A percentile compares a stretch with the other conserved stretches of the same genome.
Conservation (phyloP, 2,329 filamentous ascomycete genomes). For the Calycina herbarum region DNA sequence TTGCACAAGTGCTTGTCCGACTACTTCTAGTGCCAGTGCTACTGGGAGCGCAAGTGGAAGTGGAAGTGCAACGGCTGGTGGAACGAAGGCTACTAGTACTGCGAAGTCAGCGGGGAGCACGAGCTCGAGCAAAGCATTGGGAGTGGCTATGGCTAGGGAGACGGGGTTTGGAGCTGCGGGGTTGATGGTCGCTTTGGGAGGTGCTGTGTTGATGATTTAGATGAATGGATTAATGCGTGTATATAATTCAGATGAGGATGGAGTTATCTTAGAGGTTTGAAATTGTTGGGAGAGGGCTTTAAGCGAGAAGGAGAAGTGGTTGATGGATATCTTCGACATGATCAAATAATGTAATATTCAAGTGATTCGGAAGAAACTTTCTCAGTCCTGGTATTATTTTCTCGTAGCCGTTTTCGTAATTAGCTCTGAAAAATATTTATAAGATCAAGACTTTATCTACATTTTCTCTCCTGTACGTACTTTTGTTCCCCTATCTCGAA, state of each 20-base stretch:
- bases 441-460: no score
- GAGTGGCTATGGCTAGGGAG: conserved; percentile 21
- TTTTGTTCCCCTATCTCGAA: no score
- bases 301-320: no score
- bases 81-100: conserved; percentile 27
- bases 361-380: no score
- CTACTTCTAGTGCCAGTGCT: neutral
- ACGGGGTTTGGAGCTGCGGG: conserved; percentile 25
- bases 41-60: neutral
- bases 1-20: conserved; percentile 42
- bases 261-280: no score
- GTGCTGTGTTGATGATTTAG: conserved; percentile 24
- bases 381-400: no score
- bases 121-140: conserved; percentile 20
- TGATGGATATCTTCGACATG: no score
- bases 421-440: no score
- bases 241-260: neutral
- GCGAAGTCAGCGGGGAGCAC: conserved; percentile 14
- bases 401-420: no score
- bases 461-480: no score
- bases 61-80: neutral
- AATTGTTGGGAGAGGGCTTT: no score
- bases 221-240: neutral
- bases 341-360: no score
- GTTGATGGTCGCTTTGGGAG: conserved; percentile 23